Conservation (phyloP, 73 alveolate genomes). For the Stentor roeselii region DNA sequence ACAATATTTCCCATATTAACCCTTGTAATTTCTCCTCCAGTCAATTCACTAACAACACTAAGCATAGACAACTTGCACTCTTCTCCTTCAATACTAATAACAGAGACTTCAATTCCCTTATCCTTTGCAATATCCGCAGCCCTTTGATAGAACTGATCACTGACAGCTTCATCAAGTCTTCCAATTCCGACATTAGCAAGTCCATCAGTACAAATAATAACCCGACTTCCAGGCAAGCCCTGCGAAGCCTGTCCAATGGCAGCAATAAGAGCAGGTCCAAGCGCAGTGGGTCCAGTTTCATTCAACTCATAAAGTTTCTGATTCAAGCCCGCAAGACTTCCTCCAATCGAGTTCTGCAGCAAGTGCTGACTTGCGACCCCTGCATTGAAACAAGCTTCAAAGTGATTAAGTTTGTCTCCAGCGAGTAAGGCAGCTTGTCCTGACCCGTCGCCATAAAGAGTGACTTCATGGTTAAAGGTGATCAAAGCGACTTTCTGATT, state of each 20-base stretch:
- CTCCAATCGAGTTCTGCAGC: conserved; percentile 54
- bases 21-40: conserved; percentile 87
- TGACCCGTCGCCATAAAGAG: conserved; percentile 87
- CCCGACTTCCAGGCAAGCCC: conserved; percentile 80
- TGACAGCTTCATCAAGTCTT: conserved; percentile 50
- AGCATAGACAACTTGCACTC: conserved; percentile 79
- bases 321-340: conserved; percentile 48
- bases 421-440: conserved; percentile 54
- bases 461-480: conserved; percentile 83
- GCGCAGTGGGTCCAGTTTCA: conserved; percentile 91
- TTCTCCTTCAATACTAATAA: conserved; percentile 86
- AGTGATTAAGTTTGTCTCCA: conserved; percentile 73
- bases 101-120: conserved; percentile 70
- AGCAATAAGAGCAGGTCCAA: conserved; percentile 88
- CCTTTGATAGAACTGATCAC: conserved; percentile 68
- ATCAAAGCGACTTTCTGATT: conserved; percentile 83
- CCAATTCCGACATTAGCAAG: conserved; percentile 94
- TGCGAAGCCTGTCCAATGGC: conserved; percentile 67
- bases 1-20: conserved; percentile 78
- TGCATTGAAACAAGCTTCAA: conserved; percentile 46
- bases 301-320: conserved; percentile 51
- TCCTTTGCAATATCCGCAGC: conserved; percentile 71
- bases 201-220: conserved; percentile 94
- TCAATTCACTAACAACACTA: conserved; percentile 66
- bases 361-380: conserved; percentile 44